Base-by-base conservation (phyloP, 805 yeast genomes). In the Tetrapisispora namnaoensis region DNA sequence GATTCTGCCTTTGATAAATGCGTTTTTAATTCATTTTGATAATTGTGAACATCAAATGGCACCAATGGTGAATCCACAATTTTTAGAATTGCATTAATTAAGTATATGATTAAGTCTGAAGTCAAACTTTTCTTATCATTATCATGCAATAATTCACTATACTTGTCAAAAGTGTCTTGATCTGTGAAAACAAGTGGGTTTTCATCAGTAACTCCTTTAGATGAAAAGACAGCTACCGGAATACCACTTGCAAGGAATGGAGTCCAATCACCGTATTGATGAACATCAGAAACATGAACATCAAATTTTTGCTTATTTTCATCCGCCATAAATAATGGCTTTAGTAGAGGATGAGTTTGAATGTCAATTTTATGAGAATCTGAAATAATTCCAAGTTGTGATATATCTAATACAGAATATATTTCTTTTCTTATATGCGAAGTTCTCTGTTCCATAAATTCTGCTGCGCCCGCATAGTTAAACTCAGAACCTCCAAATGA, bases 401-500 rank as follows among this genome's bases (percentile, higher is more conserved):
- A 77, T 34, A 90, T 70, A 58, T 90, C 95, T 50, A 90, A 74
- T 55, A 85, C 83, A 0, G 86, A 73, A 57, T 77, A 80, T 0
- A 84, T 83, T 53, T 83, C 82, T 43, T 77, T 73, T 47, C 72
- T 69, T 27, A 88, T 67, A 37, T 72, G 74, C 22, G 75, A 74
- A n/a, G 69, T 62, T 49, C 75, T 74, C 36, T 72, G 68, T 55
- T 83, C 86, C 7, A 82, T 72, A 75, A 90, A 80, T 58, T 84
- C 91, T 0, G 89, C 74, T n/a, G 86, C 74, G 0, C 98, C 98
- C 0, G 93, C 95, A 55, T 74, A 69, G 61, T 89, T 89, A 58
- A 83, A 88, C 52, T 82, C 80, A 0, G 84, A 70, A 1, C 86
- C 96, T 57, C 90, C 95, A 70, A 85, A 88, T 0, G 95, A 86